Percentiles rank a stretch among this genome's conserved stretches.
These are phyloP conservation scores for Eutypa lata DNA, from an alignment of 2,329 filamentous ascomycete species.

Conservation along the genomic window DNA sequence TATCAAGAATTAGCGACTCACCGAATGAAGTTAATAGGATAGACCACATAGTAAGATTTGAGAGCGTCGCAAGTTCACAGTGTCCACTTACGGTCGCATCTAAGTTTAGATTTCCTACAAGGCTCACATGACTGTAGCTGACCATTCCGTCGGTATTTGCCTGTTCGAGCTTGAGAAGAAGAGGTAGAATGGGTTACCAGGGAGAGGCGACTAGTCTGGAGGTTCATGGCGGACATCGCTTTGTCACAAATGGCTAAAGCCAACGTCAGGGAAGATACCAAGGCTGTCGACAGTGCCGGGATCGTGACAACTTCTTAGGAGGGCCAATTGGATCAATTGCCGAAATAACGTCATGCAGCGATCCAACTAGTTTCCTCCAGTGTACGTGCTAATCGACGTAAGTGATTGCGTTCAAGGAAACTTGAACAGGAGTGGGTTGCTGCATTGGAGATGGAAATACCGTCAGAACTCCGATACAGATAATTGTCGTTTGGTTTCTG, in stretches of 20 bases:
- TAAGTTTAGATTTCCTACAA: constrained; percentile 32
- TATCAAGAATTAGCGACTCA: not conserved
- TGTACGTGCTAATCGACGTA: too few species aligned
- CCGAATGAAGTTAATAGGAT: not conserved
- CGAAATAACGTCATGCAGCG: not conserved
- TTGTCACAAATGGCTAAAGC: too few species aligned
- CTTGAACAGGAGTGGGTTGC: too few species aligned
- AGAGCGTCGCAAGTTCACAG: too few species aligned
- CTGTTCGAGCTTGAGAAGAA: not conserved
- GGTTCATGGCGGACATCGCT: not conserved
- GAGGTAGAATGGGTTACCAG: not conserved
- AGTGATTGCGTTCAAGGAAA: too few species aligned
- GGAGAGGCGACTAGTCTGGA: not conserved
- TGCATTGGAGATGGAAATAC: not conserved
- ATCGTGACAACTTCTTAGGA: too few species aligned
- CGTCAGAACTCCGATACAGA: not conserved
- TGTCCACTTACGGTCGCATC: constrained; percentile 27
- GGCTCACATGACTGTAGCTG: constrained; percentile 18
- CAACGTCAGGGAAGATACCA: too few species aligned
- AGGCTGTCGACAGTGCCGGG: too few species aligned
- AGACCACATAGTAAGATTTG: too few species aligned
- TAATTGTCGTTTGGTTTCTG: not conserved
- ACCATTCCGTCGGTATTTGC: not conserved
- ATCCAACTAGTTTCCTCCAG: not conserved
- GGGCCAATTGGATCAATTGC: not conserved